Evolutionary conservation across 805 yeast genomes (phyloP).

Genomic region (Kuraishia molischiana): DNA sequence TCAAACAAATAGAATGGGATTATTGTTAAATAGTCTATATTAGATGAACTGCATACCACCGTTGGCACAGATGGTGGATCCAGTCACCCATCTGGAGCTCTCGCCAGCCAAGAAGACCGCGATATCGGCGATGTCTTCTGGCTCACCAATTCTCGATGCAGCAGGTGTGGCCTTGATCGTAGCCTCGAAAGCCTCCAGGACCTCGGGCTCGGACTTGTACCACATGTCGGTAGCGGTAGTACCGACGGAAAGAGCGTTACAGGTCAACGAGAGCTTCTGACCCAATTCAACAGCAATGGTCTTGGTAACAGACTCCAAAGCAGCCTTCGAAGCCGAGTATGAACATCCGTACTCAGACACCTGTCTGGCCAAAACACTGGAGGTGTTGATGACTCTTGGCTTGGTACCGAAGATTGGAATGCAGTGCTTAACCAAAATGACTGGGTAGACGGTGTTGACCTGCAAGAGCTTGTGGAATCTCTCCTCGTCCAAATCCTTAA

Average conservation of each 20-base stretch:
- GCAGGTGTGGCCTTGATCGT: conserved; percentile 8
- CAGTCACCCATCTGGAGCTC: conserved; percentile 10
- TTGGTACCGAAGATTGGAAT: conserved; percentile 6
- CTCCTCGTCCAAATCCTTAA: conserved; percentile 4
- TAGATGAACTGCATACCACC: conserved; percentile 7
- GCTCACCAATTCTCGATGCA: conserved; percentile 10
- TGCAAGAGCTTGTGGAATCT: conserved; percentile 5
- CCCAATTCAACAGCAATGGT: conserved; percentile 10
- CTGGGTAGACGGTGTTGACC: conserved; percentile 6
- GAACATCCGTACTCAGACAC: conserved; percentile 3
- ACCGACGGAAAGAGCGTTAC: conserved; percentile 9
- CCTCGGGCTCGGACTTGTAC: conserved; percentile 7
- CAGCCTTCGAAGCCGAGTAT: conserved; percentile 10
- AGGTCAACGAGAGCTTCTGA: conserved; percentile 8
- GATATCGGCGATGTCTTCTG: conserved; percentile 11
- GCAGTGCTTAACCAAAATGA: conserved; percentile 5
- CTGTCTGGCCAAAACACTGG: conserved; percentile 7
- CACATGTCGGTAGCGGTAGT: conserved; percentile 10
- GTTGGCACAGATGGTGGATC: conserved; percentile 8
- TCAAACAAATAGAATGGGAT: too few species aligned
- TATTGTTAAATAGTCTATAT: too few species aligned
- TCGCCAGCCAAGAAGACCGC: conserved; percentile 9
- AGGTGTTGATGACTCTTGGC: conserved; percentile 9
- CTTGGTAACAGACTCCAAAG: conserved; percentile 9
- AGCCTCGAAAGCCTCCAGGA: conserved; percentile 6